Percentiles rank a stretch among this genome's conserved stretches.
phyloP scores from a whole-genome alignment of 805 yeast species.

The Pichia kluyveri region DNA sequence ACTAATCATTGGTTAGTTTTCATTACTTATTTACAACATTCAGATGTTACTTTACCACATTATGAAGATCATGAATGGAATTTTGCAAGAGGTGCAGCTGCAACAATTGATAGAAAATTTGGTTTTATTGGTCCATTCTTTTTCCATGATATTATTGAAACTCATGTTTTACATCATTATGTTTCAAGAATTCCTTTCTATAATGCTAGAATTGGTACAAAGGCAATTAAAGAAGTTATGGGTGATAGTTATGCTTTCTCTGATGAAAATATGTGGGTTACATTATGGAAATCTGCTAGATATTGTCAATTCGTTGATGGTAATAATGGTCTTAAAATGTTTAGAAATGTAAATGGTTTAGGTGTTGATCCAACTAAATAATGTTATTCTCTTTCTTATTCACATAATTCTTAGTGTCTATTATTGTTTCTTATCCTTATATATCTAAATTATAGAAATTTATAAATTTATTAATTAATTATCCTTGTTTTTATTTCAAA shows the following conservation, averaged over 20 bases:
- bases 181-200: slow-evolving; percentile 81
- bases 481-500: not conserved
- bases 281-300: slow-evolving; percentile 56
- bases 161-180: slow-evolving; percentile 83
- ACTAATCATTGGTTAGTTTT: slow-evolving; percentile 89
- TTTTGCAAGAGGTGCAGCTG: slow-evolving; percentile 84
- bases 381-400: no score
- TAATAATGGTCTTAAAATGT: slow-evolving; percentile 64
- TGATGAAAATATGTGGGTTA: slow-evolving; percentile 65
- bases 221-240: slow-evolving; percentile 74
- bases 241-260: slow-evolving; percentile 65
- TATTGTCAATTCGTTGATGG: slow-evolving; percentile 69
- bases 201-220: slow-evolving; percentile 74
- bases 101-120: slow-evolving; percentile 78
- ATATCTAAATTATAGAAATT: not conserved
- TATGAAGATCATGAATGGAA: slow-evolving; percentile 71
- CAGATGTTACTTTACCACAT: slow-evolving; percentile 74
- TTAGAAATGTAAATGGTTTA: slow-evolving; percentile 56
- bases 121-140: slow-evolving; percentile 71
- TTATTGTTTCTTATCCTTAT: not conserved
- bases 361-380: slow-evolving; percentile 31
- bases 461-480: no score
- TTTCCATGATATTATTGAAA: slow-evolving; percentile 85
- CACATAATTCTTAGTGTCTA: no score
- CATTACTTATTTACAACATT: slow-evolving; percentile 78